phyloP scores from a whole-genome alignment of 2,329 filamentous ascomycete genomes.

The Cyanodermella asteris region DNA sequence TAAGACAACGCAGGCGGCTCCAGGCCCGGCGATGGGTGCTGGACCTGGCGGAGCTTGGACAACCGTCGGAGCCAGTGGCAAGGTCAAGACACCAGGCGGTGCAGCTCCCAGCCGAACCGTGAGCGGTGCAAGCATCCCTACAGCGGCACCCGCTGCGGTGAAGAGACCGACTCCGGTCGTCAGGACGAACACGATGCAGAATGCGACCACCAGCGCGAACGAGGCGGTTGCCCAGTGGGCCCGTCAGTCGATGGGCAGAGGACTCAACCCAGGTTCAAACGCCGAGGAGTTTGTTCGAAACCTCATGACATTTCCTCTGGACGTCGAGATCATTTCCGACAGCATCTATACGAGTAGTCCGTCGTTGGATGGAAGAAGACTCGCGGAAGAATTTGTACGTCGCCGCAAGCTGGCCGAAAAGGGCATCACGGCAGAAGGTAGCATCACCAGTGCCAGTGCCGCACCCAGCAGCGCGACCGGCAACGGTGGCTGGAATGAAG shows the following conservation, averaged over 20 bases:
- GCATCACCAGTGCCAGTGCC: slow-evolving; percentile 20
- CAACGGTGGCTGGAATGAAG: slow-evolving; percentile 75
- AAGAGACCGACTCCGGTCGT: slow-evolving; percentile 33
- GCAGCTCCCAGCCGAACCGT: slow-evolving; percentile 28
- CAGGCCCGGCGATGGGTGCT: slow-evolving; percentile 19
- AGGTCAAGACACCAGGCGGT: slow-evolving; percentile 53
- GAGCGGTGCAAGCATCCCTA: slow-evolving; percentile 20
- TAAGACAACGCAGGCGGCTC: slow-evolving; percentile 33
- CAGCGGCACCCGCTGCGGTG: slow-evolving; percentile 20
- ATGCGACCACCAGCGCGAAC: slow-evolving; percentile 37
- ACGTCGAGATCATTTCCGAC: slow-evolving; percentile 67
- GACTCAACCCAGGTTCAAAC: slow-evolving; percentile 36
- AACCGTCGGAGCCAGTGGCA: slow-evolving; percentile 83
- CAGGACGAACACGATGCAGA: slow-evolving; percentile 22
- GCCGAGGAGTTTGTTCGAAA: slow-evolving; percentile 63
- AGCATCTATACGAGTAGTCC: slow-evolving; percentile 69
- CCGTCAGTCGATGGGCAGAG: slow-evolving; percentile 53
- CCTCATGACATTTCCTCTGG: slow-evolving; percentile 53
- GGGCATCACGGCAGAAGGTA: slow-evolving; percentile 51
- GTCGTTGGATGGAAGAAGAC: slow-evolving; percentile 80
- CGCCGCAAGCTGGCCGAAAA: slow-evolving; percentile 86
- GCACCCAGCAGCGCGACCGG: slow-evolving; percentile 26
- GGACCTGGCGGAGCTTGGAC: slow-evolving; percentile 51
- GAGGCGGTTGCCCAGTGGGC: slow-evolving; percentile 95
- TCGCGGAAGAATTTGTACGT: slow-evolving; percentile 82